A percentile compares a stretch with the other conserved stretches of the same genome.
Conservation (phyloP, 2,329 filamentous ascomycete genomes). For the Grosmannia penicillata region DNA sequence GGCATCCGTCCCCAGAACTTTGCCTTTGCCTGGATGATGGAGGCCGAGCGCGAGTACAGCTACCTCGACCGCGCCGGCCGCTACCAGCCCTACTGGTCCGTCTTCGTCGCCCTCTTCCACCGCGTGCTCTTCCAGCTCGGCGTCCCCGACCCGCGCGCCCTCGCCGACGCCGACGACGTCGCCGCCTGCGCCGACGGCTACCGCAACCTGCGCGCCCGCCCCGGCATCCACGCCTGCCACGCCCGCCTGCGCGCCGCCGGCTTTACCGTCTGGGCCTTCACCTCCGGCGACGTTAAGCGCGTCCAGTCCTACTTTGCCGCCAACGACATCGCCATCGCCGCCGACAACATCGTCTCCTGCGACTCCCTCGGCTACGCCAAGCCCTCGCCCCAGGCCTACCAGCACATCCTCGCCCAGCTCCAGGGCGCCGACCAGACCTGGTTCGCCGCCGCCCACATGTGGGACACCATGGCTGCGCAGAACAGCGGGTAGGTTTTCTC, state of each 20-base stretch:
- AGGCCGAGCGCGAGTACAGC: conserved; percentile 29
- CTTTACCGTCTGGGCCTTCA: conserved; percentile 36
- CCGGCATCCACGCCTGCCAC: conserved; percentile 22
- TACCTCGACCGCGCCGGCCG: conserved; percentile 24
- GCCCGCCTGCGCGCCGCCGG: conserved; percentile 23
- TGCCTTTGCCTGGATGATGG: conserved; percentile 26
- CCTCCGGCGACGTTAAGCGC: conserved; percentile 28
- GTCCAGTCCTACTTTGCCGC: conserved; percentile 32
- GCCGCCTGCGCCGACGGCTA: conserved; percentile 21
- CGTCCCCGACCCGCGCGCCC: conserved; percentile 19
- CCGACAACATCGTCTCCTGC: conserved; percentile 32
- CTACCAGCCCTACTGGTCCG: conserved; percentile 22
- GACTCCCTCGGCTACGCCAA: conserved; percentile 30
- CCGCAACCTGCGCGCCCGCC: conserved; percentile 16
- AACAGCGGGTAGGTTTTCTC: conserved; percentile 24
- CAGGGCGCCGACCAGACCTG: conserved; percentile 18
- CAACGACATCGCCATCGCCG: conserved; percentile 7
- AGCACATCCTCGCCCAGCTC: conserved; percentile 19
- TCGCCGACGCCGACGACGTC: conserved; percentile 24
- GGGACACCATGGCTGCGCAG: conserved; percentile 36
- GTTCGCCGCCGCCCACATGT: conserved; percentile 43
- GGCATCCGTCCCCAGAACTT: conserved; percentile 23
- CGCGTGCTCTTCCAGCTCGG: conserved; percentile 24
- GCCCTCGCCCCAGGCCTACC: conserved; percentile 29
- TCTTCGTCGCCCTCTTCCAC: conserved; percentile 27